Percentiles rank a stretch among this genome's conserved stretches.
These are phyloP conservation scores for Lablab purpureus DNA, from an alignment of 306 rosid species.

Conservation along the genomic window DNA sequence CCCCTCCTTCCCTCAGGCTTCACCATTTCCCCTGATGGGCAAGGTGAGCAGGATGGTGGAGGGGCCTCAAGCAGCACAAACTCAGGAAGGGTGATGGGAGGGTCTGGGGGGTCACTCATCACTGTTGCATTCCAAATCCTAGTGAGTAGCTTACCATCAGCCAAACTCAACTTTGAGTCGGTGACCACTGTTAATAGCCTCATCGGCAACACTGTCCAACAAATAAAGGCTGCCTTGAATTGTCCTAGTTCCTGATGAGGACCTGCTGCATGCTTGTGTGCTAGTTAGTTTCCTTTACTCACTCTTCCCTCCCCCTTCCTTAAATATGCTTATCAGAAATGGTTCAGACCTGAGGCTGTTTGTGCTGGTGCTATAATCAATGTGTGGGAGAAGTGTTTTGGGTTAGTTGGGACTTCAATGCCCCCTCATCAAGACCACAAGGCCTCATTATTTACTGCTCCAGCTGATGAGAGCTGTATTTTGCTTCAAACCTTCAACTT, in stretches of 20 bases:
- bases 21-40: conserved; percentile 75
- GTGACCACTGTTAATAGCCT: conserved; percentile 87
- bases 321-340: conserved; percentile 63
- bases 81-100: conserved; percentile 42
- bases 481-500: conserved; percentile 52
- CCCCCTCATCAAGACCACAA: conserved; percentile 67
- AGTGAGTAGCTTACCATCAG: conserved; percentile 82
- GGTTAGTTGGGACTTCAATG: conserved; percentile 87
- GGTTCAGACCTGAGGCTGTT: conserved; percentile 45
- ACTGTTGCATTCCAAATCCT: conserved; percentile 91
- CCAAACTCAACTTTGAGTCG: conserved; percentile 87
- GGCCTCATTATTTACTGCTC: conserved; percentile 68
- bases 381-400: conserved; percentile 58
- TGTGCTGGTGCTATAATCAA: conserved; percentile 59
- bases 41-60: conserved; percentile 44
- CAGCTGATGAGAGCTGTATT: conserved; percentile 51
- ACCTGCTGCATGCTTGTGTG: background rate
- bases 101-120: conserved; percentile 59
- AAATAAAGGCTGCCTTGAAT: conserved; percentile 86
- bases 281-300: conserved; percentile 1
- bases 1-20: conserved; percentile 93
- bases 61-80: conserved; percentile 69
- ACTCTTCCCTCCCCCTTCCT: conserved; percentile 41
- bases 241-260: conserved; percentile 67
- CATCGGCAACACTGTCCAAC: conserved; percentile 83